Evolutionary conservation across 2,329 filamentous ascomycete species (phyloP).

Genomic region (Penicillium sp.): DNA sequence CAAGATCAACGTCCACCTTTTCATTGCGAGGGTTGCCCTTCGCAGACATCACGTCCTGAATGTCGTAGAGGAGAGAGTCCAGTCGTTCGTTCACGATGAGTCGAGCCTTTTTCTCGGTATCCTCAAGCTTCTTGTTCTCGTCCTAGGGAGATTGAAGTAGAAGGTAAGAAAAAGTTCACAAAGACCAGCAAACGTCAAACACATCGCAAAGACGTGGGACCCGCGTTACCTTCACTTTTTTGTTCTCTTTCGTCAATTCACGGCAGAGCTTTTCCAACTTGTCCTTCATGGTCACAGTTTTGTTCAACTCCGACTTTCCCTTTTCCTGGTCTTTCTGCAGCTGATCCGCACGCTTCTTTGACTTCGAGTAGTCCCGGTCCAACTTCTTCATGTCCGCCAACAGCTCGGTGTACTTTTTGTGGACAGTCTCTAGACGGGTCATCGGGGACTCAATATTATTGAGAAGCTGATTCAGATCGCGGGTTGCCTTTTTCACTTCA

Average conservation of each 20-base stretch:
- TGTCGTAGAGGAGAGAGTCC: constrained; percentile 70
- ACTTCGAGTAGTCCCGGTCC: constrained; percentile 89
- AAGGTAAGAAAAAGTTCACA: background rate
- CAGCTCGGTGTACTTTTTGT: constrained; percentile 85
- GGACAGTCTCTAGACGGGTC: constrained; percentile 83
- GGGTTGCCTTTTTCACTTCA: constrained; percentile 88
- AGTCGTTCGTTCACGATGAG: constrained; percentile 80
- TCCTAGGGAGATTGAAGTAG: constrained; percentile 48
- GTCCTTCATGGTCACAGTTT: constrained; percentile 85
- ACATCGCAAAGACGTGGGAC: background rate
- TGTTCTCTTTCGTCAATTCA: constrained; percentile 94
- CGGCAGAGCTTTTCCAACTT: constrained; percentile 94
- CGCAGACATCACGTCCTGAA: constrained; percentile 82
- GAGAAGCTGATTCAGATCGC: constrained; percentile 80
- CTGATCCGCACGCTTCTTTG: constrained; percentile 89
- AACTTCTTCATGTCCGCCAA: constrained; percentile 92
- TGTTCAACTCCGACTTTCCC: constrained; percentile 78
- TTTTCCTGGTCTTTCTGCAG: constrained; percentile 96
- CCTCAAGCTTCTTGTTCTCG: constrained; percentile 88
- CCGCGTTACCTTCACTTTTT: constrained; percentile 79
- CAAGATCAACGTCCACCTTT: constrained; percentile 77
- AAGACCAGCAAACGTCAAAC: too few species aligned
- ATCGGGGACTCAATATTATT: constrained; percentile 83
- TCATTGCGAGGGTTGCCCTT: constrained; percentile 77
- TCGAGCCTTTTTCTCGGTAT: constrained; percentile 75